Percentiles rank a stretch among this genome's conserved stretches.
phyloP scores from a whole-genome alignment of 2,329 filamentous ascomycete genomes.

The Colletotrichum chlorophyti region DNA sequence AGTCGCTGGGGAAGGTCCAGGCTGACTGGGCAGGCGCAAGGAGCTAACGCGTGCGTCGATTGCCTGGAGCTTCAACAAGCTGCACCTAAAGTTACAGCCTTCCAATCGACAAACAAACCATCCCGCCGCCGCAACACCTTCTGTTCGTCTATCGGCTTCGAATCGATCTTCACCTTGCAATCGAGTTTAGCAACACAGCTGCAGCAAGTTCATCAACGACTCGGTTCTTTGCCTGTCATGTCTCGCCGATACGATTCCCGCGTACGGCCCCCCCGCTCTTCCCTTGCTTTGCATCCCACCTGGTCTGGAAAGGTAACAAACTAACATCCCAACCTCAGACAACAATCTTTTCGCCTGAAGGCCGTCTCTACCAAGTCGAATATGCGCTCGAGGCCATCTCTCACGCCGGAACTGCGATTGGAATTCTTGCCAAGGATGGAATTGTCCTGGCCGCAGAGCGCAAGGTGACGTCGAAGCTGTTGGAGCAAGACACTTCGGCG shows the following conservation, averaged over 20 bases:
- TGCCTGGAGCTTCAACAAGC: slow-evolving; percentile 31
- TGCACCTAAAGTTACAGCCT: slow-evolving; percentile 24
- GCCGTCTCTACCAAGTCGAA: slow-evolving; percentile 98
- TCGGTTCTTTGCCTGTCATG: slow-evolving; percentile 62
- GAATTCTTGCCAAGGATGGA: slow-evolving; percentile 96
- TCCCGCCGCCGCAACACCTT: slow-evolving; percentile 1
- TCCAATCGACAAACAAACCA: slow-evolving; percentile 21
- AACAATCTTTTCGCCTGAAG: slow-evolving; percentile 99
- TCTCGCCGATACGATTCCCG: slow-evolving; percentile 97
- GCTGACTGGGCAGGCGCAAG: slow-evolving; percentile 25
- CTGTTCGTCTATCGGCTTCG: slow-evolving; percentile 16
- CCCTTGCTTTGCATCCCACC: slow-evolving; percentile 31
- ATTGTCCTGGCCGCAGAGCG: slow-evolving; percentile 97
- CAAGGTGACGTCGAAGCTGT: slow-evolving; percentile 98
- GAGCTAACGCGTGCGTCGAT: slow-evolving; percentile 32
- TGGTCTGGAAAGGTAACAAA: slow-evolving; percentile 13
- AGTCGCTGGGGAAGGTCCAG: slow-evolving; percentile 6
- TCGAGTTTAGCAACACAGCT: background rate
- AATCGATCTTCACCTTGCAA: background rate
- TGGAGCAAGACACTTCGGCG: slow-evolving; percentile 98
- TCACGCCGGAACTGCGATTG: slow-evolving; percentile 94
- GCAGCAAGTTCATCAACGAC: background rate
- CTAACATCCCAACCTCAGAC: slow-evolving; percentile 65
- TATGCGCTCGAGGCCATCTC: slow-evolving; percentile 99
- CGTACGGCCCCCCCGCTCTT: slow-evolving; percentile 60